A percentile compares a stretch with the other conserved stretches of the same genome.
phyloP scores from a whole-genome alignment of 208 protist genomes.

The Leishmania turanica region DNA sequence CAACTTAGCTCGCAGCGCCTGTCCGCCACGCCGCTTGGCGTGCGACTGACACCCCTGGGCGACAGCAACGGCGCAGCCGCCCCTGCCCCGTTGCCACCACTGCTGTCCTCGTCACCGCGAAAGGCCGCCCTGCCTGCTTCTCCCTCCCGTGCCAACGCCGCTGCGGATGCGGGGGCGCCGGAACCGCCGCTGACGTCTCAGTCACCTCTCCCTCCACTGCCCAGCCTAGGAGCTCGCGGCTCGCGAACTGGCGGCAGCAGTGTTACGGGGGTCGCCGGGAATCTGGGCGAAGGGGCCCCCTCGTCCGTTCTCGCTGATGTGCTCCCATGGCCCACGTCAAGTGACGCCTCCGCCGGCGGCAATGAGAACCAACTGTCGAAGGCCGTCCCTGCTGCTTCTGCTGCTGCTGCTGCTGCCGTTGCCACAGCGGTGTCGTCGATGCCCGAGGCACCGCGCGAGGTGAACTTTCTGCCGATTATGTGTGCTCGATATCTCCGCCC shows the following conservation, averaged over 20 bases:
- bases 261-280: neutral
- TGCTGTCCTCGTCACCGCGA: neutral
- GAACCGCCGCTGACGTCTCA: slow-evolving; percentile 9
- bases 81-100: neutral
- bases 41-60: slow-evolving; percentile 20
- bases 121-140: neutral
- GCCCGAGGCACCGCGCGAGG: slow-evolving; percentile 30
- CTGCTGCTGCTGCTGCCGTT: neutral
- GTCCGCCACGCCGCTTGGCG: slow-evolving; percentile 21
- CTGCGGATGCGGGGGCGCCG: neutral
- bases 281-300: neutral
- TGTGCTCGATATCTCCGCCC: slow-evolving; percentile 75
- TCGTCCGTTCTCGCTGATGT: neutral
- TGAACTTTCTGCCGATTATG: slow-evolving; percentile 86
- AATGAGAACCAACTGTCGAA: neutral
- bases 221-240: slow-evolving; percentile 7
- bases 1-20: slow-evolving; percentile 18
- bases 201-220: slow-evolving; percentile 21
- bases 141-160: neutral
- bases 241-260: neutral
- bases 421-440: neutral
- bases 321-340: slow-evolving; percentile 1
- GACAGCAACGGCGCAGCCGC: neutral
- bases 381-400: neutral
- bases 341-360: neutral